Evolutionary conservation across 331 rosid species (phyloP).

Genomic region (Stylosanthes scabra): DNA sequence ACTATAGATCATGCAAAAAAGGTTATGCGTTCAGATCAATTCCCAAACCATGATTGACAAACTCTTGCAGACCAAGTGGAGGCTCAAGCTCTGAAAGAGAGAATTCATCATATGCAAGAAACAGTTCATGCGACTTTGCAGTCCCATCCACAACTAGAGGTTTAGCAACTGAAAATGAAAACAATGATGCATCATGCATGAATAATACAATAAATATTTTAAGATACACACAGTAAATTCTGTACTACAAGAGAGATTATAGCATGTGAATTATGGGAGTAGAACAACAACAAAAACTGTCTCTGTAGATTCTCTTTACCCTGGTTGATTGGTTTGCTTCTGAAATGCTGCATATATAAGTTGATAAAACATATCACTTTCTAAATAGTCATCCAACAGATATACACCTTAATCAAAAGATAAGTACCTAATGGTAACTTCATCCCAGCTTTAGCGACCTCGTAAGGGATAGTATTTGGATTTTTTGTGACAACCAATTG

Average conservation of each 20-base stretch:
- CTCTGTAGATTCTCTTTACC: too few relatives aligned
- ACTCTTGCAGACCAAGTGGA: constrained; percentile 87
- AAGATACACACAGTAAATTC: constrained; percentile 8
- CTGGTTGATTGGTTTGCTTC: too few relatives aligned
- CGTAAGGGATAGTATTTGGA: constrained; percentile 53
- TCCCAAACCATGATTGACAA: constrained; percentile 85
- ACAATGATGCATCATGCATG: not conserved
- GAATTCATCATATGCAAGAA: constrained; percentile 81
- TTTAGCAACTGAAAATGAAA: constrained; percentile 67
- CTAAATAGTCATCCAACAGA: not conserved
- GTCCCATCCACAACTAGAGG: constrained; percentile 88
- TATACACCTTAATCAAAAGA: not conserved
- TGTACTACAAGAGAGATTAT: constrained; percentile 9
- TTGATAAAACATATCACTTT: constrained; percentile 1
- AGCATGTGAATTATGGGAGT: not conserved
- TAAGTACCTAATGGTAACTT: constrained; percentile 58
- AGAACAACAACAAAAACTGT: not conserved
- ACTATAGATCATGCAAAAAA: not conserved
- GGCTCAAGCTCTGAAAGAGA: constrained; percentile 85
- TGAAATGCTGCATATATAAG: not conserved
- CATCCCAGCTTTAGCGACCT: constrained; percentile 61
- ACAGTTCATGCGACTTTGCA: constrained; percentile 80
- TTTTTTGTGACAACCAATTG: constrained; percentile 57
- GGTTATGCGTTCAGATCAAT: constrained; percentile 11
- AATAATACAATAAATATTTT: constrained; percentile 32